Conservation (phyloP, 1,284 basidiomycete species). For the Sphagnurus paluster region DNA sequence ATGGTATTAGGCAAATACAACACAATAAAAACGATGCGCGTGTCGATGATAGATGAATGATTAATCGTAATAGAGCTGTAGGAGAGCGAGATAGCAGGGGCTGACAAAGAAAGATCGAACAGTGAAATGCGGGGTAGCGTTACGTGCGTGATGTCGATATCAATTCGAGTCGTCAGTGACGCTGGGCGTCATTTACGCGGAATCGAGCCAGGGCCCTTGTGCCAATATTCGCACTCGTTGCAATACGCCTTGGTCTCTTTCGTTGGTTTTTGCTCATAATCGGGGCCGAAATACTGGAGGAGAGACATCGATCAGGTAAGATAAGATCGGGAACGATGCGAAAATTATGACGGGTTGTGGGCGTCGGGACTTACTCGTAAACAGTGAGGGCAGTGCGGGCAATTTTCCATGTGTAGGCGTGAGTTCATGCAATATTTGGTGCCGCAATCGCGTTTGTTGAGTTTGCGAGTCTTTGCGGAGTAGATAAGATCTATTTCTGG, state of each 20-base stretch:
- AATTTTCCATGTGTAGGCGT: conserved; percentile 47
- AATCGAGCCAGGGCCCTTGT: conserved; percentile 41
- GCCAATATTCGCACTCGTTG: conserved; percentile 65
- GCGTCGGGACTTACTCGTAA: conserved; percentile 37
- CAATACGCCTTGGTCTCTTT: conserved; percentile 57
- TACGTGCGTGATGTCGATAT: conserved; percentile 1
- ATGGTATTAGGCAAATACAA: conserved; percentile 9
- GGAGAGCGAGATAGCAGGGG: conserved; percentile 18
- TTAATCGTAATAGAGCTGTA: conserved; percentile 9
- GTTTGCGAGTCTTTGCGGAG: conserved; percentile 49
- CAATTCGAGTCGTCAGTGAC: conserved; percentile 4
- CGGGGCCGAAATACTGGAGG: conserved; percentile 66
- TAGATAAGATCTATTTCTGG: conserved; percentile 21
- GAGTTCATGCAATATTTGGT: conserved; percentile 62
- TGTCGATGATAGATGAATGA: conserved; percentile 2
- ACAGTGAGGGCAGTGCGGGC: conserved; percentile 55
- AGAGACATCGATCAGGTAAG: conserved; percentile 6
- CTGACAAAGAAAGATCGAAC: conserved; percentile 1
- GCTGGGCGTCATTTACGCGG: conserved; percentile 25
- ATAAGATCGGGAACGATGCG: conserved; percentile 13
- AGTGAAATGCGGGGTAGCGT: not conserved
- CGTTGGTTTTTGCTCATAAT: conserved; percentile 59
- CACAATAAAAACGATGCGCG: conserved; percentile 1
- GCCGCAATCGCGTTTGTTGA: conserved; percentile 63
- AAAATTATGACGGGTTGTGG: conserved; percentile 7